Evolutionary conservation across 1,284 basidiomycete species (phyloP).

Genomic region (Tetrapyrgos nigripes): DNA sequence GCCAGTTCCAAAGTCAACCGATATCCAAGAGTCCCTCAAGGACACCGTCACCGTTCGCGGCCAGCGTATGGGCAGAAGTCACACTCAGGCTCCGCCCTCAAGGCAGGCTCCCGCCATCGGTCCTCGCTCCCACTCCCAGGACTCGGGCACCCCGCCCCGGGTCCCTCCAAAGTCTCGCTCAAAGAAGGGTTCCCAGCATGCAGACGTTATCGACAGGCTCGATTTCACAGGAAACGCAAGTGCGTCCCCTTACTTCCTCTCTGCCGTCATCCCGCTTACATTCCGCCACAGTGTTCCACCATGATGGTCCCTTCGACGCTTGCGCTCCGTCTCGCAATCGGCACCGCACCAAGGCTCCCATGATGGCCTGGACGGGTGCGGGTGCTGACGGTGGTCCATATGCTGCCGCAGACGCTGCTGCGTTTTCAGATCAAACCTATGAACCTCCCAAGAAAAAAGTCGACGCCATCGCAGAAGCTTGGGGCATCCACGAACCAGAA

Average conservation of each 20-base stretch:
- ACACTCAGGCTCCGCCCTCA: conserved; percentile 20
- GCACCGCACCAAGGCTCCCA: conserved; percentile 77
- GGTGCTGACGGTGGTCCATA: conserved; percentile 53
- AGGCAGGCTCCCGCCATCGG: conserved; percentile 41
- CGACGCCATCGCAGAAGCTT: conserved; percentile 83
- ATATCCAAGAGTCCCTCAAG: conserved; percentile 67
- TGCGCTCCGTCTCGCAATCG: conserved; percentile 87
- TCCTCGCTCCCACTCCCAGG: conserved; percentile 75
- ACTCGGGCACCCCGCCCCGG: conserved; percentile 43
- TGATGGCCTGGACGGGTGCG: conserved; percentile 74
- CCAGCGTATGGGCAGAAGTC: conserved; percentile 22
- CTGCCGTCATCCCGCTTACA: conserved; percentile 7
- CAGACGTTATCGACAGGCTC: conserved; percentile 70
- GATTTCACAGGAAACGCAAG: conserved; percentile 76
- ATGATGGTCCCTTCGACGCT: conserved; percentile 88
- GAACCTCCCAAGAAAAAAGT: conserved; percentile 77
- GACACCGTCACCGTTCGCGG: conserved; percentile 66
- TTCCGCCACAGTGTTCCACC: conserved; percentile 74
- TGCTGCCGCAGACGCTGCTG: conserved; percentile 47
- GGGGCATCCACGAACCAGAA: conserved; percentile 88
- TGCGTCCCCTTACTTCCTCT: conserved; percentile 45
- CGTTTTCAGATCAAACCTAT: conserved; percentile 53
- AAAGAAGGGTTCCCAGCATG: conserved; percentile 75
- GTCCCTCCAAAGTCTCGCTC: conserved; percentile 50
- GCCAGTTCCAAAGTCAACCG: conserved; percentile 39